Conservation (phyloP, 2,329 filamentous ascomycete species). For the Aspergillus alliaceus region DNA sequence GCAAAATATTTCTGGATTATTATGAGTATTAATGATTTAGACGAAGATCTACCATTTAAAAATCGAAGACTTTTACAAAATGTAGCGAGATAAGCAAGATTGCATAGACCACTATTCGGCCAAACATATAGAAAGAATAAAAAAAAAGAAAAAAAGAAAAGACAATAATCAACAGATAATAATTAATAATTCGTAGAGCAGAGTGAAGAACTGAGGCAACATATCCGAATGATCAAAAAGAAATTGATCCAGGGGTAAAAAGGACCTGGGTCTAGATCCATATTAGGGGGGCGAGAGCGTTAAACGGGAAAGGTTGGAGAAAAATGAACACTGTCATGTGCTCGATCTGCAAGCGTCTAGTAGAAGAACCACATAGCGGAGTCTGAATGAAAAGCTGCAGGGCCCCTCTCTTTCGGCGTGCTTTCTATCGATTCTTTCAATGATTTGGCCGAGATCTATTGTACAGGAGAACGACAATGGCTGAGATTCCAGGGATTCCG, state of each 20-base stretch:
- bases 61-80: no score
- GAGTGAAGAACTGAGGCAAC: constrained; percentile 3
- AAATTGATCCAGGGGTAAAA: constrained; percentile 12
- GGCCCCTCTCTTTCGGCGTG: constrained; percentile 10
- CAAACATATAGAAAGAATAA: background rate
- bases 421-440: background rate
- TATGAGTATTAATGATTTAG: background rate
- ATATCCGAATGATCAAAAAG: constrained; percentile 11
- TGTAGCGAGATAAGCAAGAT: no score
- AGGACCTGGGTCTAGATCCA: constrained; percentile 13
- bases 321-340: constrained; percentile 22
- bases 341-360: constrained; percentile 16
- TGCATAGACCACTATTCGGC: background rate
- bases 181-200: no score
- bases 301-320: constrained; percentile 12
- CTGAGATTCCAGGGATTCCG: background rate
- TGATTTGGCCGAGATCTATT: constrained; percentile 7
- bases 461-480: background rate
- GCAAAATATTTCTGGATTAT: background rate
- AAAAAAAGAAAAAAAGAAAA: background rate
- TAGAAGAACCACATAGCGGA: constrained; percentile 5
- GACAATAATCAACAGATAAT: background rate
- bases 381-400: constrained; percentile 9
- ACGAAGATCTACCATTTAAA: background rate
- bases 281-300: constrained; percentile 1